These are phyloP conservation scores for Rubus parviflorus DNA, from an alignment of 306 rosid species.

Conservation along the genomic window DNA sequence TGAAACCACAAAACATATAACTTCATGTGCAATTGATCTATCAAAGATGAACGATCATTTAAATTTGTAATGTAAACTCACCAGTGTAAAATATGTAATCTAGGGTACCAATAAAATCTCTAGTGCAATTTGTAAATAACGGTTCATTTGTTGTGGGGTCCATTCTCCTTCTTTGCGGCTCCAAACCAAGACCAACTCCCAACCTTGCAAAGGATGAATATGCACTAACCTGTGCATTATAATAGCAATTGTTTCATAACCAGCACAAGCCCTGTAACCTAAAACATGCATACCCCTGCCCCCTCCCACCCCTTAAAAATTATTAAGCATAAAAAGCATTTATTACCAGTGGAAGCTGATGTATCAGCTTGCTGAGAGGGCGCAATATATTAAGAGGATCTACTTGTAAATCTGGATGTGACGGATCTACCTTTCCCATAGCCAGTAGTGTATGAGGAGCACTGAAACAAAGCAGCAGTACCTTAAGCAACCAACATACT, in stretches of 20 bases:
- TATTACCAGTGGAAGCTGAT: constrained; percentile 91
- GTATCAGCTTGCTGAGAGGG: constrained; percentile 89
- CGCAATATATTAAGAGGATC: constrained; percentile 90
- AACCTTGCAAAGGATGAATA: constrained; percentile 83
- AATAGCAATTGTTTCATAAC: constrained; percentile 6
- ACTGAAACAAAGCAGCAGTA: constrained; percentile 51
- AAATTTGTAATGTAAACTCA: constrained; percentile 28
- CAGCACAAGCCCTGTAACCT: constrained; percentile 10
- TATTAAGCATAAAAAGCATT: constrained; percentile 5
- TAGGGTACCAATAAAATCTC: constrained; percentile 93
- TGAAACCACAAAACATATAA: constrained; percentile 39
- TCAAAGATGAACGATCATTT: neutral
- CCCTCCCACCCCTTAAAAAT: neutral
- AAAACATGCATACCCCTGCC: constrained; percentile 6
- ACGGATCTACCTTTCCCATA: constrained; percentile 84
- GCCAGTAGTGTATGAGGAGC: constrained; percentile 97
- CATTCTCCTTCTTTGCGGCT: constrained; percentile 79
- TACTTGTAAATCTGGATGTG: constrained; percentile 80
- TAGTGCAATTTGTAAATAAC: constrained; percentile 79
- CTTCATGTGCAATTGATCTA: neutral
- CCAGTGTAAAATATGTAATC: constrained; percentile 99
- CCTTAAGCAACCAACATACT: constrained; percentile 26
- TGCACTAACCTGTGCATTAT: constrained; percentile 75
- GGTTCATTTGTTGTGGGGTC: constrained; percentile 86
- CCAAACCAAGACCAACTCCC: constrained; percentile 60